phyloP scores from a whole-genome alignment of 148 eudicot genomes.

The Hydrangea macrophylla region DNA sequence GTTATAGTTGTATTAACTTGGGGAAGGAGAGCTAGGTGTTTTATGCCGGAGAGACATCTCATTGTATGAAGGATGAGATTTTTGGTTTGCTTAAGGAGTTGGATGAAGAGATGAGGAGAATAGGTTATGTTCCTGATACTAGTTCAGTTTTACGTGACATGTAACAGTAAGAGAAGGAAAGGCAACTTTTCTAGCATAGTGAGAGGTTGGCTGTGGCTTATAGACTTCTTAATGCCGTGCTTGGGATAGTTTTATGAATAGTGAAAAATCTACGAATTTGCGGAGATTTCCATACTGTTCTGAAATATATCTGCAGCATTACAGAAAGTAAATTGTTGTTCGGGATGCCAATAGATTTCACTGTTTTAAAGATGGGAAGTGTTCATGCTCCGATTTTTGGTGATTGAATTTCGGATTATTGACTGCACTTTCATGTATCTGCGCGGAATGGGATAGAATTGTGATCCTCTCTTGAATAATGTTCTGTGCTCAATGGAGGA shows the following conservation, averaged over 20 bases:
- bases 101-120: constrained; percentile 58
- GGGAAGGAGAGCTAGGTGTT: constrained; percentile 57
- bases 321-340: constrained; percentile 49
- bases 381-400: constrained; percentile 82
- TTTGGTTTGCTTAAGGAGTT: constrained; percentile 44
- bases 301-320: constrained; percentile 50
- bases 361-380: constrained; percentile 63
- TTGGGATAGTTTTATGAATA: constrained; percentile 46
- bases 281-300: constrained; percentile 67
- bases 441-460: background rate
- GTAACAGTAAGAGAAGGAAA: constrained; percentile 62
- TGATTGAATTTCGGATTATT: constrained; percentile 14
- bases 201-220: constrained; percentile 75
- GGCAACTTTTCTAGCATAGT: constrained; percentile 67
- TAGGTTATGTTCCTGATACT: constrained; percentile 68
- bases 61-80: constrained; percentile 51
- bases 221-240: constrained; percentile 61
- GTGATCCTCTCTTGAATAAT: background rate
- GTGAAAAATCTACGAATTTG: constrained; percentile 70
- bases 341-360: constrained; percentile 72
- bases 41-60: constrained; percentile 54
- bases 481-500: background rate
- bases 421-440: background rate
- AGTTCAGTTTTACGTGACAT: constrained; percentile 65
- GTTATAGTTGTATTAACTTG: constrained; percentile 57